Percentiles rank a stretch among this genome's conserved stretches.
Conservation (phyloP, 352 stramenopile genomes). For the Phytophthora europaea region DNA sequence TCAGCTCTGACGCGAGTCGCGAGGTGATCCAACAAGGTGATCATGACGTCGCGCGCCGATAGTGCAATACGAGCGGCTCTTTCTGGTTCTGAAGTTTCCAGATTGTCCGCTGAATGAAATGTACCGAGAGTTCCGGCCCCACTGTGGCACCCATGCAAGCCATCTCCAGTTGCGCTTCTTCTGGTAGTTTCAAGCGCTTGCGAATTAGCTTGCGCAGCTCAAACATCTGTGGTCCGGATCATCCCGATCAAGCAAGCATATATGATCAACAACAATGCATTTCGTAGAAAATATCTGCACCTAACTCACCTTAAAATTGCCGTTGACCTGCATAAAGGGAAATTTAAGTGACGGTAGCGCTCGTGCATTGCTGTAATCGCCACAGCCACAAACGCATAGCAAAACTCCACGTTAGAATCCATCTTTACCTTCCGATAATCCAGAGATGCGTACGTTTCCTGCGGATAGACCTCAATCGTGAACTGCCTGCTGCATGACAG, state of each 20-base stretch:
- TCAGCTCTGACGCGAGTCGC: no score
- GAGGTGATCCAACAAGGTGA: no score
- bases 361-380: slow-evolving; percentile 24
- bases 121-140: slow-evolving; percentile 68
- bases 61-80: slow-evolving; percentile 61
- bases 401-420: background rate
- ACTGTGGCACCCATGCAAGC: slow-evolving; percentile 67
- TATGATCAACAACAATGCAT: background rate
- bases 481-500: slow-evolving; percentile 26
- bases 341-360: slow-evolving; percentile 46
- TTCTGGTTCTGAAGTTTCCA: slow-evolving; percentile 66
- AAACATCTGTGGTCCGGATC: slow-evolving; percentile 49
- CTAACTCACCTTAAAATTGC: slow-evolving; percentile 58
- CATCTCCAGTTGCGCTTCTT: slow-evolving; percentile 57
- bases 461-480: slow-evolving; percentile 57
- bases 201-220: slow-evolving; percentile 64
- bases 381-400: background rate
- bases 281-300: background rate
- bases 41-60: slow-evolving; percentile 30
- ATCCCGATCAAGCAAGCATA: background rate
- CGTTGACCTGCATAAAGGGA: slow-evolving; percentile 73
- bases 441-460: slow-evolving; percentile 41
- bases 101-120: slow-evolving; percentile 76
- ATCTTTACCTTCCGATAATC: background rate
- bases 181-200: slow-evolving; percentile 44